Conservation (phyloP, 192 early-diverging fungal genomes). For the Phycomyces nitens region DNA sequence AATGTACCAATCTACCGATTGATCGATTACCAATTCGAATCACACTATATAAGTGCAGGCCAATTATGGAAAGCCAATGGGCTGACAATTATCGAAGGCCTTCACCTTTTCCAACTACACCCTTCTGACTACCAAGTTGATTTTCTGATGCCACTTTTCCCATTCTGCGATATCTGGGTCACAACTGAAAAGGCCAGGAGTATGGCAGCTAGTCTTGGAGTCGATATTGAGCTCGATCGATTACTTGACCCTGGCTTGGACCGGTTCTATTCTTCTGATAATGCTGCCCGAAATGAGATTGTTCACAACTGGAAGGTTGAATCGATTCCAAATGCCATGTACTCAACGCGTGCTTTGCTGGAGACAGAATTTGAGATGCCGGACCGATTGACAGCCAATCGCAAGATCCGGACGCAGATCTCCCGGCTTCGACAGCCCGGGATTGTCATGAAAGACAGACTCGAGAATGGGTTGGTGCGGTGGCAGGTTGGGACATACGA, state of each 20-base stretch:
- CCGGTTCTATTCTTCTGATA: slow-evolving; percentile 22
- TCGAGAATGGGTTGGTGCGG: slow-evolving; percentile 24
- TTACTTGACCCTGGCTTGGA: slow-evolving; percentile 2
- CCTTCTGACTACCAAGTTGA: slow-evolving; percentile 25
- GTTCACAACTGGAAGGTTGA: slow-evolving; percentile 32
- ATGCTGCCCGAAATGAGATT: slow-evolving; percentile 16
- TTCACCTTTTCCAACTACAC: slow-evolving; percentile 24
- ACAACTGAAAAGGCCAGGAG: slow-evolving; percentile 16
- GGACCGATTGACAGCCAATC: background rate
- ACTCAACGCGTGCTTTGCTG: slow-evolving; percentile 29
- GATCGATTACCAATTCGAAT: slow-evolving; percentile 22
- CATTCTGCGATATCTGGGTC: slow-evolving; percentile 33
- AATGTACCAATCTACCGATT: slow-evolving; percentile 24
- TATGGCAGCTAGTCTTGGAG: slow-evolving; percentile 23
- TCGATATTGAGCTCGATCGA: slow-evolving; percentile 11
- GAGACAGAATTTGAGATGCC: slow-evolving; percentile 16
- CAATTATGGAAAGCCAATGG: slow-evolving; percentile 33
- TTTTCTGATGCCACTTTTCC: slow-evolving; percentile 25
- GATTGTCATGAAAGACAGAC: slow-evolving; percentile 28
- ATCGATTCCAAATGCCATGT: slow-evolving; percentile 21
- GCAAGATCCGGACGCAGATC: slow-evolving; percentile 30
- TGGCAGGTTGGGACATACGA: slow-evolving; percentile 35
- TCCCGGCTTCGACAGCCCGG: slow-evolving; percentile 12
- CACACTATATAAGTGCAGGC: slow-evolving; percentile 25
- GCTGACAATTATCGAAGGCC: slow-evolving; percentile 28